These are phyloP conservation scores for Tolypocladium nubicola DNA, from an alignment of 2,329 filamentous ascomycete species.

Conservation along the genomic window DNA sequence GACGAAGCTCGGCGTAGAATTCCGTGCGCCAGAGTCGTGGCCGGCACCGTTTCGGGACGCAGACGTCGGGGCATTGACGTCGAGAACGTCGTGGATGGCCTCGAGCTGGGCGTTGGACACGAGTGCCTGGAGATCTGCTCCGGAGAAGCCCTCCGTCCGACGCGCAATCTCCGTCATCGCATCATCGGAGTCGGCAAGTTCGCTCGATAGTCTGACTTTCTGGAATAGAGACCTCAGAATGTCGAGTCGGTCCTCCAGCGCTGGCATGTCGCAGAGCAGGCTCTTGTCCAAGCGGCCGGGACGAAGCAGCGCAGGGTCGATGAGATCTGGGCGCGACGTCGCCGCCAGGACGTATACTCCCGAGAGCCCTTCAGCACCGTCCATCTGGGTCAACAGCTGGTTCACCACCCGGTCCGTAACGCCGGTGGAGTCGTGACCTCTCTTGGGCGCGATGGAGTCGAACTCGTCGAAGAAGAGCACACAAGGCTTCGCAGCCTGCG, in stretches of 20 bases:
- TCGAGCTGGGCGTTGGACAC: conserved; percentile 95
- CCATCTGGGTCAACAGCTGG: conserved; percentile 97
- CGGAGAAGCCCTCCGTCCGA: conserved; percentile 81
- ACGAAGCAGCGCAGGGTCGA: conserved; percentile 84
- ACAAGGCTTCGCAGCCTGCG: conserved; percentile 81
- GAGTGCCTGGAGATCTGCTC: conserved; percentile 87
- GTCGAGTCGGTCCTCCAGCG: conserved; percentile 69
- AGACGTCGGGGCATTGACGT: conserved; percentile 35
- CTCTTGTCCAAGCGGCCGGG: conserved; percentile 92
- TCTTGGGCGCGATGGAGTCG: conserved; percentile 92
- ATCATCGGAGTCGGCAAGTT: conserved; percentile 46
- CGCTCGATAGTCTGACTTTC: conserved; percentile 64
- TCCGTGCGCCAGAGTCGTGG: conserved; percentile 17
- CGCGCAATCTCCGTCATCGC: conserved; percentile 64
- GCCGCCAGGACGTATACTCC: conserved; percentile 96
- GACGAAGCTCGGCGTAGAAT: conserved; percentile 48
- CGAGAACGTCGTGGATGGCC: conserved; percentile 88
- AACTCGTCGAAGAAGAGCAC: conserved; percentile 99
- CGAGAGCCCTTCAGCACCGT: conserved; percentile 87
- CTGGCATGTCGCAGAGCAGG: conserved; percentile 81
- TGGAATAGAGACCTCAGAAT: conserved; percentile 77
- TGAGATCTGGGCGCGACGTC: conserved; percentile 85
- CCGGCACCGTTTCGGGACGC: conserved; percentile 22
- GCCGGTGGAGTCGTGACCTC: conserved; percentile 92
- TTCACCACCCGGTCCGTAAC: conserved; percentile 99